These are phyloP conservation scores for Trichoderma koningiopsis DNA, from an alignment of 2,329 filamentous ascomycete species.

Conservation along the genomic window DNA sequence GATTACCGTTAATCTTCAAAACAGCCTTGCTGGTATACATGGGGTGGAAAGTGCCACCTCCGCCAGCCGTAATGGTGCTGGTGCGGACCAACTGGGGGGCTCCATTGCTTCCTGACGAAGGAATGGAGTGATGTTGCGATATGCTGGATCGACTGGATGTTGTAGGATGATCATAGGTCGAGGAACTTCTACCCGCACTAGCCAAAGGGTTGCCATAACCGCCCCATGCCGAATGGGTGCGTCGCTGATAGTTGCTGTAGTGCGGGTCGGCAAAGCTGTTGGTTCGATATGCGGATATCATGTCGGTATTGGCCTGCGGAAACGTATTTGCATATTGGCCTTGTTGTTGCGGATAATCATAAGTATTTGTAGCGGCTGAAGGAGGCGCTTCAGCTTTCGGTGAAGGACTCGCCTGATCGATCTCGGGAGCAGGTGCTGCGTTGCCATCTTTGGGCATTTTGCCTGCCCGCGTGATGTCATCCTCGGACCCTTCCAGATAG, in stretches of 20 bases:
- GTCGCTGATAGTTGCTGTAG: slow-evolving; percentile 49
- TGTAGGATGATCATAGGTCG: slow-evolving; percentile 45
- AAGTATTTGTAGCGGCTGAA: slow-evolving; percentile 47
- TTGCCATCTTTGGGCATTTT: slow-evolving; percentile 44
- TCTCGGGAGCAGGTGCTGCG: slow-evolving; percentile 40
- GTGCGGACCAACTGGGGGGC: slow-evolving; percentile 58
- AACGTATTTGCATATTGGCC: slow-evolving; percentile 45
- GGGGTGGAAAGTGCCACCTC: slow-evolving; percentile 65
- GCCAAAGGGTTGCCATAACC: slow-evolving; percentile 47
- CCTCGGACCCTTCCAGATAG: slow-evolving; percentile 54
- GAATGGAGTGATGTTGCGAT: slow-evolving; percentile 52
- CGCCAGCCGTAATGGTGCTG: slow-evolving; percentile 51
- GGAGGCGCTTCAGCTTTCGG: slow-evolving; percentile 48
- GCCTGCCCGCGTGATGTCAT: slow-evolving; percentile 44
- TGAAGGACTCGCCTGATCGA: slow-evolving; percentile 45
- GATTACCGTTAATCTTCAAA: slow-evolving; percentile 81
- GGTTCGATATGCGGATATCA: slow-evolving; percentile 59
- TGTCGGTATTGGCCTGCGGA: slow-evolving; percentile 49
- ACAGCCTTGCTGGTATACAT: slow-evolving; percentile 85
- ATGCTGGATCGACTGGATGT: slow-evolving; percentile 49
- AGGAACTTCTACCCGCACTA: slow-evolving; percentile 47
- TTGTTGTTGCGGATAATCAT: slow-evolving; percentile 50
- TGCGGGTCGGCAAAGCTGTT: slow-evolving; percentile 53
- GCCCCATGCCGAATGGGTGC: slow-evolving; percentile 43
- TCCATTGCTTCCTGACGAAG: slow-evolving; percentile 41